phyloP scores from a whole-genome alignment of 257 asterid genomes.

The Cinchona pubescens region DNA sequence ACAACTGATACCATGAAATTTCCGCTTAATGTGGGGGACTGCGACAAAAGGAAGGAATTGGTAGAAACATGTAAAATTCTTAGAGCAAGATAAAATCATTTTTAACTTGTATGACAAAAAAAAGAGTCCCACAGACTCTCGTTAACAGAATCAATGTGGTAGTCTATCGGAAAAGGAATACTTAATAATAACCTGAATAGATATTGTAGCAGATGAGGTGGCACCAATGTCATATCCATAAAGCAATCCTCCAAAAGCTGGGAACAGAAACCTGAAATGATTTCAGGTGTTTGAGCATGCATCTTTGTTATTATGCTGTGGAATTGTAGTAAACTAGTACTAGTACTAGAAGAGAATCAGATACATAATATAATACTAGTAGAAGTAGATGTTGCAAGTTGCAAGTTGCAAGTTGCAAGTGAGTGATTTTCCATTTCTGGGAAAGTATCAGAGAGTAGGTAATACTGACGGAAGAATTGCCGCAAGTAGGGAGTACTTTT shows the following conservation, averaged over 20 bases:
- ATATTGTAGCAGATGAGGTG: conserved; percentile 84
- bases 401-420: too few relatives aligned
- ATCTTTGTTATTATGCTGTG: too few relatives aligned
- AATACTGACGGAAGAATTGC: conserved; percentile 72
- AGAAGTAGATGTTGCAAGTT: too few relatives aligned
- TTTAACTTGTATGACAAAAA: background rate
- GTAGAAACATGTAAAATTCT: background rate
- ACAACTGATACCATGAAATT: conserved; percentile 74
- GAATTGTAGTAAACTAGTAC: too few relatives aligned
- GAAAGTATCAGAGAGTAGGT: background rate
- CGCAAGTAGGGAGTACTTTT: conserved; percentile 60
- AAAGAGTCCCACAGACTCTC: background rate
- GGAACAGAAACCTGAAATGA: conserved; percentile 76
- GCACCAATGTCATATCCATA: conserved; percentile 99
- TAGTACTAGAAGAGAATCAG: too few relatives aligned
- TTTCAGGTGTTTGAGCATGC: background rate
- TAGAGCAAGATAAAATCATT: background rate
- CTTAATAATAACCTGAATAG: conserved; percentile 71
- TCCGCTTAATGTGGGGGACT: conserved; percentile 81
- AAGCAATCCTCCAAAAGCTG: conserved; percentile 90
- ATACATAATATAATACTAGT: too few relatives aligned
- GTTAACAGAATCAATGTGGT: background rate
- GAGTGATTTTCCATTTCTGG: background rate
- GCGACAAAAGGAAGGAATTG: conserved; percentile 34
- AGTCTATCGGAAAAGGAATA: too few relatives aligned